These are phyloP conservation scores for Candida michaelii DNA, from an alignment of 805 yeast genomes.

Conservation along the genomic window DNA sequence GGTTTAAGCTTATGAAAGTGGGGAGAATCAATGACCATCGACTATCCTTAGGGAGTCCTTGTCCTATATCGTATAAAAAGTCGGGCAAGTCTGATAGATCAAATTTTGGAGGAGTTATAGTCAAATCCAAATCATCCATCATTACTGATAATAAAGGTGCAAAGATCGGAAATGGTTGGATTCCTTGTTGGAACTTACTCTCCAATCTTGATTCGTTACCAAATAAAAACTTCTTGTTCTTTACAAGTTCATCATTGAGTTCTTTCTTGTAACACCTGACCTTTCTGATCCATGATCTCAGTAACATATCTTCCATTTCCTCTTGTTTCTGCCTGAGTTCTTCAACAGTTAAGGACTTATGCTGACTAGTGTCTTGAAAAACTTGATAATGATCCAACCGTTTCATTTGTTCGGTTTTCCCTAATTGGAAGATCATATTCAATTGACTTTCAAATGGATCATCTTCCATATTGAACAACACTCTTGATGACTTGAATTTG, in stretches of 20 bases:
- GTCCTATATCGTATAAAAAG: conserved; percentile 73
- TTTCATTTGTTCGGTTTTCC: conserved; percentile 39
- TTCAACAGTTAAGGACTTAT: not conserved
- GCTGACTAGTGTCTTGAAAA: conserved; percentile 18
- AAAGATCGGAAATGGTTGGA: conserved; percentile 29
- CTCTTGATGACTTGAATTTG: conserved; percentile 22
- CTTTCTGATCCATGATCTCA: conserved; percentile 70
- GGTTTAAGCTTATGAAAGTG: conserved; percentile 50
- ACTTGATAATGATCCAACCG: conserved; percentile 29
- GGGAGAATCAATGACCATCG: conserved; percentile 71
- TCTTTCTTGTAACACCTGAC: conserved; percentile 46
- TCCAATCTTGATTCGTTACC: conserved; percentile 31
- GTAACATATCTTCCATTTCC: conserved; percentile 45
- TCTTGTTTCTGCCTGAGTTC: conserved; percentile 15
- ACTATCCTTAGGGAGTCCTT: conserved; percentile 76
- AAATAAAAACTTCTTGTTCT: conserved; percentile 32
- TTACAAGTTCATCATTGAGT: conserved; percentile 39
- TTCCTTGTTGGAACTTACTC: conserved; percentile 18
- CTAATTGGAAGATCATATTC: conserved; percentile 42
- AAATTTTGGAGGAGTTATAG: conserved; percentile 28
- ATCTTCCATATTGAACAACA: conserved; percentile 41
- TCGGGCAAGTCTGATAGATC: conserved; percentile 44
- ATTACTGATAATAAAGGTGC: conserved; percentile 38
- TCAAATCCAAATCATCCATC: conserved; percentile 27
- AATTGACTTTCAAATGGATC: conserved; percentile 45